A percentile compares a stretch with the other conserved stretches of the same genome.
Conservation (phyloP, 2,329 filamentous ascomycete genomes). For the Colletotrichum phormii region DNA sequence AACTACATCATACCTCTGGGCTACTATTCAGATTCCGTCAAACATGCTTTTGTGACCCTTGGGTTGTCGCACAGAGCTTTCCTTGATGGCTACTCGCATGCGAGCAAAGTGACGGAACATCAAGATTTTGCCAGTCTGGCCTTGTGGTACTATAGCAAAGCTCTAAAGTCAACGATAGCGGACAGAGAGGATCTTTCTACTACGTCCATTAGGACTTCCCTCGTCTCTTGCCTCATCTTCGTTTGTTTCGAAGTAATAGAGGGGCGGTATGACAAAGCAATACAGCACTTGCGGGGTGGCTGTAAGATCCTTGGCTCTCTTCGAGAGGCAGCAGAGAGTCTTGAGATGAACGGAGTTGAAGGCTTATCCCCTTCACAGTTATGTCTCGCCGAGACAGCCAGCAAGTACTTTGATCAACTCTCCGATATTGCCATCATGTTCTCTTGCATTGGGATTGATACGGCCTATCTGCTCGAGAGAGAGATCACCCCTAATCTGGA, state of each 20-base stretch:
- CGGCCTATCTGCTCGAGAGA: constrained; percentile 40
- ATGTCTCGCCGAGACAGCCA: constrained; percentile 3
- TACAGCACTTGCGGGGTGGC: constrained; percentile 39
- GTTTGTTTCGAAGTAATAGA: constrained; percentile 40
- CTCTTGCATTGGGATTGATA: constrained; percentile 35
- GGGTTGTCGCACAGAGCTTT: constrained; percentile 8
- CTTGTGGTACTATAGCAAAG: constrained; percentile 4
- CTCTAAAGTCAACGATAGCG: background rate
- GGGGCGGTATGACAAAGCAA: constrained; percentile 39
- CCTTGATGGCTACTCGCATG: background rate
- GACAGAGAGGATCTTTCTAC: constrained; percentile 3
- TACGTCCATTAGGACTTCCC: background rate
- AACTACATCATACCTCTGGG: constrained; percentile 22
- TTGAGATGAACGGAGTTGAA: background rate
- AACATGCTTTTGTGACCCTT: constrained; percentile 6
- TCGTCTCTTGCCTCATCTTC: constrained; percentile 40
- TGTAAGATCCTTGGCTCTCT: constrained; percentile 2
- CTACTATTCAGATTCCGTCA: constrained; percentile 1
- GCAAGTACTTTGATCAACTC: constrained; percentile 11
- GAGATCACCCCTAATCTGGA: background rate
- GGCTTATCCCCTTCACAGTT: background rate
- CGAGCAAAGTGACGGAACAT: background rate
- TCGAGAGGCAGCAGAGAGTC: background rate
- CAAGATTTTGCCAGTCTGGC: background rate
- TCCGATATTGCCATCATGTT: constrained; percentile 41